Base-by-base conservation (phyloP, 768 basidiomycete genomes). In the Termitomyces bulborhizus region DNA sequence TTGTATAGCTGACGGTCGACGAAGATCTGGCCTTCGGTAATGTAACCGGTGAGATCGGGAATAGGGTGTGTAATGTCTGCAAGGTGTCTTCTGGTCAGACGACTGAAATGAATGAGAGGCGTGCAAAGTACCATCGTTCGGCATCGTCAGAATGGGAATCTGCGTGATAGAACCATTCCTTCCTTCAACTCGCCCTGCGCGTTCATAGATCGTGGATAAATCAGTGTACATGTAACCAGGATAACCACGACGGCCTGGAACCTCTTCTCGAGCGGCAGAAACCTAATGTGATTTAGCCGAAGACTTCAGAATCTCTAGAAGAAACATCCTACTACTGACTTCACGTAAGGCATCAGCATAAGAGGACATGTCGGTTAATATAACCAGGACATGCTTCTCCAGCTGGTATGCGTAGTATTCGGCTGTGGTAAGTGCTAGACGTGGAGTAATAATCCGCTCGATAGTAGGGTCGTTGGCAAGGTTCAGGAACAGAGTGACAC, bases 51-150 rank as follows among this genome's bases (percentile, higher is more conserved):
- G 71, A 98, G 79, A 83, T 98, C 96, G 67, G 96, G 96, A 73
- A 99, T 98, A 57, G 97, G 97, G 74, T 99, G 97, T n/a, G 97
- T 98, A 72, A 99, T 99, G 79, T 98, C 96, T 98, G 64, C 21
- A 60, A 48, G 59, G 59, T 46, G 43, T 24, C 57, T 37, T 21
- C 40, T 51, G 18, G 51, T 61, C 40, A 60, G 32, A 62, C 44
- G 57, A 54, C 57, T 56, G 40, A 51, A 59, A 46, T 58, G 52
- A 45, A 40, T 42, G 51, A 41, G 49, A 55, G 40, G 57, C 48
- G 49, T 61, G 46, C 13, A 32, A 70, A 80, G 75, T 73, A 91
- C 94, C 96, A 72, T 98, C 97, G 74, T 98, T 99, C 26, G 97
- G 97, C 97, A 99, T 99, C 57, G 97, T 98, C 54, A 99, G 81